Base-by-base conservation (phyloP, 495 filamentous ascomycete genomes). In the Terfezia boudieri region DNA sequence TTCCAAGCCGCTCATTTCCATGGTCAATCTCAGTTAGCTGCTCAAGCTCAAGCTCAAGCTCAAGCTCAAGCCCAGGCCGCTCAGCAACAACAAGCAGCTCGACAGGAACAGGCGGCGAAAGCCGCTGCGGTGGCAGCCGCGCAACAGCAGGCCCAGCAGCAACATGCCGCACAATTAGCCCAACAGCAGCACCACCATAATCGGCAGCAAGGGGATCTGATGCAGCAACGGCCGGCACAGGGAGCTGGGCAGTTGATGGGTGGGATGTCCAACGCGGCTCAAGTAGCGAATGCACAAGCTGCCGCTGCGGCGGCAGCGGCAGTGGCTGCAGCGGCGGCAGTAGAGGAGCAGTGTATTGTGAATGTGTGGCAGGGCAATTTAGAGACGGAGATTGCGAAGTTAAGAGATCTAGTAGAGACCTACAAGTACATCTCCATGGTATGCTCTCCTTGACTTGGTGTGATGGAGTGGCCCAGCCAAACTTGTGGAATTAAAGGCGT, bases 341-440 rank as follows among this genome's bases (percentile, higher is more conserved):
- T 9, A 51, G 49, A 5, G 57, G 59, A 32, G 54, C 52, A 2
- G 55, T 65, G 49, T 46, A 95, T 96, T 76, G 75, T 87, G 52
- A 90, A 98, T 63, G 90, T 98, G 16, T 98, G 89, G 89, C 82
- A 77, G 60, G 75, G 83, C 56, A 95, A 96, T 64, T 69, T 96
- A 55, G 76, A 80, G n/a, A 80, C 88, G 60, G 90, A 98, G 70
- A 84, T 98, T 79, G 77, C 74, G 5, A 67, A 79, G 26, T 67
- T 98, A 58, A 73, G 92, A 62, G 73, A 78, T 46, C 68, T 96
- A 63, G 76, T 94, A 51, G 84, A 94, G 52, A 82, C 80, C 56
- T 96, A 88, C 68, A 85, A 86, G 32, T 96, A 88, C 64, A 84
- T 96, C 67, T 84, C 85, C 65, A 95, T 96, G 92, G 89, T 96